Conservation (phyloP, 192 early-diverging fungal genomes). For the Linderina pennispora region DNA sequence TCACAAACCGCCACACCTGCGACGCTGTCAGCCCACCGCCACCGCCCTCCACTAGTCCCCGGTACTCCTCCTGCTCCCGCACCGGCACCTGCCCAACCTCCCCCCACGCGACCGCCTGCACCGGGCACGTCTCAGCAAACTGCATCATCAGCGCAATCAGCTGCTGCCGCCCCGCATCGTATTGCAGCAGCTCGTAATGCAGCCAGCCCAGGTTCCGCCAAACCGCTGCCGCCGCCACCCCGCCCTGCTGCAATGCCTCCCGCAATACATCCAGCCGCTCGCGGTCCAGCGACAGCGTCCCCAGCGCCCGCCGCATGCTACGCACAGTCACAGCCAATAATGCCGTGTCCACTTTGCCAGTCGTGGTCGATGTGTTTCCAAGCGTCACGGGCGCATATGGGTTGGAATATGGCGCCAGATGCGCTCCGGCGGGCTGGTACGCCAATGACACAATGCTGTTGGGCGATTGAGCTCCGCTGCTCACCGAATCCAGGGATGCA, state of each 20-base stretch:
- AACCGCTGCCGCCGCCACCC: constrained; percentile 20
- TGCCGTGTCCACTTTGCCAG: too few relatives aligned
- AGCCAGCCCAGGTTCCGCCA: constrained; percentile 31
- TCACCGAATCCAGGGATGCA: too few relatives aligned
- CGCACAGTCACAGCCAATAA: too few relatives aligned
- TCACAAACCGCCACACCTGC: constrained; percentile 24
- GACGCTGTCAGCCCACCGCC: background rate
- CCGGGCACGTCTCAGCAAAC: constrained; percentile 20
- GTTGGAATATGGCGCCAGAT: too few relatives aligned
- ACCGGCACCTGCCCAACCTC: too few relatives aligned
- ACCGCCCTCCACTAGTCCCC: background rate
- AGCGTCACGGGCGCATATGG: too few relatives aligned
- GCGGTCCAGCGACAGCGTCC: constrained; percentile 23
- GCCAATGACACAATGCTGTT: too few relatives aligned
- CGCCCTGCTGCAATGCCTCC: constrained; percentile 10
- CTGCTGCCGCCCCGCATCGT: constrained; percentile 20
- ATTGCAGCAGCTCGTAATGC: constrained; percentile 28
- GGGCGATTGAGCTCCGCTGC: too few relatives aligned
- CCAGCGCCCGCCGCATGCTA: too few relatives aligned
- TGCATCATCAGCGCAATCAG: constrained; percentile 21
- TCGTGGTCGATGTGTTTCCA: too few relatives aligned
- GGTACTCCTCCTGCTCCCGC: constrained; percentile 13
- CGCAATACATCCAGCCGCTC: constrained; percentile 28
- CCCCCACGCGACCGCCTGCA: constrained; percentile 10
- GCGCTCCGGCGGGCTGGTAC: too few relatives aligned